Evolutionary conservation across 805 yeast species (phyloP), one percentile per base, ranked within the genome.

Genomic region (Naumovozyma castellii): DNA sequence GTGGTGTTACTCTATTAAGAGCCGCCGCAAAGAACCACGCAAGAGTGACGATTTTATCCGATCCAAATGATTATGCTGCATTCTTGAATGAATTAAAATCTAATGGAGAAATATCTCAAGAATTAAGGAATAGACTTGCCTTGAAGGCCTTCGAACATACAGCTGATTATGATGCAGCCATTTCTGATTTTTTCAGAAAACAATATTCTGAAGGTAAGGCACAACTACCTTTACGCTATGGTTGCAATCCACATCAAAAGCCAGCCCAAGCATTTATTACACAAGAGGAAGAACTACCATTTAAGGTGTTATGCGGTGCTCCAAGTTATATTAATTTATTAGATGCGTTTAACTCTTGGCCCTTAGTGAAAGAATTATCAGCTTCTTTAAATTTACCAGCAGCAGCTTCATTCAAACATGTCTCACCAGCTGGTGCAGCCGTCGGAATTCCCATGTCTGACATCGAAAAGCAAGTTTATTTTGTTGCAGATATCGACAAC

Each of bases 11-110:
- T 34, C 72, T 92, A 49, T 73, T 92, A 62, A 81, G 98, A 68
- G 98, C 98, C 35, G 98, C 98, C 44, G 98, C 98, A 48, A 92
- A 92, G 72, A 92, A 92, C 71, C 98, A 92, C 66, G 72, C 92
- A 46, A 80, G 98, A 68, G 98, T 92, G 43, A 84, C 96, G 45
- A 88, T 92, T 49, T 72, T 92, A 56, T 84, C 95, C 22, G 98
- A 92, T 68, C 98, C 98, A 49, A 71, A 71, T 39, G 98, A 92
- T 67, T 92, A 92, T 69, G 78, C 96, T 39, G 74, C 70, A 36
- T 92, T 92, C 66, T 69, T 92, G 48, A 76, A 78, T 61, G 96
- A 92, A 66, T 74, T 92, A 57, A 71, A 72, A 54, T 53, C 64
- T 40, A 50, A 61, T 37, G 92, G 94, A 44, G 84, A 78, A 52